Conservation (phyloP, 2,329 filamentous ascomycete species). For the Aspergillus unguis region DNA sequence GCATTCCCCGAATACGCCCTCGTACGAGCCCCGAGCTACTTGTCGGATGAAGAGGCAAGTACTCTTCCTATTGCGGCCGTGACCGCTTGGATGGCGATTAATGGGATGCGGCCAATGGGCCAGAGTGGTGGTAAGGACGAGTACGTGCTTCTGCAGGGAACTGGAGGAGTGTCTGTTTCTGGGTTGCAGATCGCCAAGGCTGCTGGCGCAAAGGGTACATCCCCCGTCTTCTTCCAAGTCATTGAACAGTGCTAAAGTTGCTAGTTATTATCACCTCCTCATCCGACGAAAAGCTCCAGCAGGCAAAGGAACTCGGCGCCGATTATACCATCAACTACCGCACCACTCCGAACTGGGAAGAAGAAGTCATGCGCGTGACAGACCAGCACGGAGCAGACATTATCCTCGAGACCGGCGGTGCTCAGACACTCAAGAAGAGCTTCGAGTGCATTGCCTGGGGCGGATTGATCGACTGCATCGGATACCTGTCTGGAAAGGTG, state of each 20-base stretch:
- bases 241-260: not conserved
- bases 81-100: slow-evolving; percentile 51
- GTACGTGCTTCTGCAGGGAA: slow-evolving; percentile 55
- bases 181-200: slow-evolving; percentile 50
- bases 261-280: slow-evolving; percentile 52
- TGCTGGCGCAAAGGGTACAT: slow-evolving; percentile 41
- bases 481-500: slow-evolving; percentile 52
- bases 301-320: slow-evolving; percentile 50
- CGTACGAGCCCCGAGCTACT: slow-evolving; percentile 40
- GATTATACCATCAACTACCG: slow-evolving; percentile 52
- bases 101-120: slow-evolving; percentile 40
- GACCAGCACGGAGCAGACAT: slow-evolving; percentile 49
- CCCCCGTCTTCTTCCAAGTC: not conserved
- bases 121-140: slow-evolving; percentile 46
- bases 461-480: slow-evolving; percentile 48
- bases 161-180: slow-evolving; percentile 47
- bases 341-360: slow-evolving; percentile 44
- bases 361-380: slow-evolving; percentile 46
- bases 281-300: slow-evolving; percentile 49
- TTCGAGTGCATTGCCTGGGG: slow-evolving; percentile 45
- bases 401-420: slow-evolving; percentile 52
- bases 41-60: slow-evolving; percentile 39
- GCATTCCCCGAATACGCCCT: slow-evolving; percentile 40
- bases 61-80: slow-evolving; percentile 48
- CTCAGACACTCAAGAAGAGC: slow-evolving; percentile 48